Base-by-base conservation (phyloP, 2,329 filamentous ascomycete genomes). In the Cladosporium austrohemisphaericum region DNA sequence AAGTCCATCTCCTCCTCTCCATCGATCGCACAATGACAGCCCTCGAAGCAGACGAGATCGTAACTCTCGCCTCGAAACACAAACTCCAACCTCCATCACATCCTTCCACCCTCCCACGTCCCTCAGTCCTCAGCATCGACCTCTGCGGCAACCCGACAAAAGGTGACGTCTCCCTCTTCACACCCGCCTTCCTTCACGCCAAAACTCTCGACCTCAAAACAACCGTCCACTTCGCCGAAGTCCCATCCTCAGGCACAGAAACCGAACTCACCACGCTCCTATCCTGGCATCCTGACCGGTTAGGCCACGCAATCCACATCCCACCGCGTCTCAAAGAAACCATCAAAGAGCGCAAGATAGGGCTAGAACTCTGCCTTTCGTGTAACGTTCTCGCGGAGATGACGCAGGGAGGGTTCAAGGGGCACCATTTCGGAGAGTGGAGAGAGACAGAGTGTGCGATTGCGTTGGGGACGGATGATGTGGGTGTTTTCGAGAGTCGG, bases 391-490 rank as follows among this genome's bases (percentile, higher is more conserved):
- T 84, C 56, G 85, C 85, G 1, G 82, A 81, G 56, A 82, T 93
- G 80, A 82, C 85, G 43, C 69, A 73, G 1, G 84, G 85, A 0
- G 79, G 81, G 1, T 79, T 77, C 58, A 60, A 76, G 50, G 81
- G 81, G 41, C 88, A 93, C 66, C 88, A 93, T 70, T 90, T 93
- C 67, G 83, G 84, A 11, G 76, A 81, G 60, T 93, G 88, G 88
- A 68, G 71, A 37, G 72, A 78, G 5, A 75, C 75, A 19, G 75
- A 46, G 2, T 80, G 78, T 43, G 75, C 78, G 3, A 76, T 92
- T 36, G 80, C 81, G 4, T 70, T 92, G 37, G 84, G 90, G 85
- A 93, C 88, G 1, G 88, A 93, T 62, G 87, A 93, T 60, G 84
- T 92, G 8, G 88, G 87, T 2, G 81, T 93, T 18, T 93, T 93